Evolutionary conservation across 176 grass and related monocot genomes (phyloP), one percentile per base, ranked within the genome.

Genomic region (Puya raimondii): DNA sequence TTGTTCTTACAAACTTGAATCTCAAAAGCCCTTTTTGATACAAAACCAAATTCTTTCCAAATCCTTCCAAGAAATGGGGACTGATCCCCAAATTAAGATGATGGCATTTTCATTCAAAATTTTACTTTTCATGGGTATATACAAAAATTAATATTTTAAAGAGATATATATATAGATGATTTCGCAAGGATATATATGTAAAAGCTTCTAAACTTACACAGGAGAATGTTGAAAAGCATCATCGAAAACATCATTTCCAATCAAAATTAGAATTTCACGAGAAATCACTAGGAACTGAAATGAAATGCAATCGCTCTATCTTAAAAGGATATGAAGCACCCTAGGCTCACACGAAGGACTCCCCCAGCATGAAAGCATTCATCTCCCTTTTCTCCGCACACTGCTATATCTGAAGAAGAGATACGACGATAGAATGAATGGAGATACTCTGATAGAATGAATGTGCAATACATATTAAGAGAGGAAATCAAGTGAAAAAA

Each of bases 311-410:
- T 48, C 26, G 11, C 48, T 1, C 0, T n/a, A 14, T 18, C 48
- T 49, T 49, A 14, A 2, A 1, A 61, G 86, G 93, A 96, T 96
- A 96, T 70, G 53, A 96, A 96, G 74, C 93, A 92, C 0, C 93
- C 93, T 58, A 96, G 72, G 79, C 88, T 96, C 68, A 96, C 83
- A 13, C 81, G 86, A 74, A 92, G 88, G 49, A 96, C 86, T 0
- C 93, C 93, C 51, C 66, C 86, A 47, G 88, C 78, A 11, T 85
- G 81, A 85, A 89, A 86, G 79, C 86, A 96, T 47, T 89, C 83
- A 1, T 72, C 70, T 73, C 78, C 84, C 16, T 91, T 79, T 53
- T 56, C 73, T 72, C 84, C 89, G 69, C 86, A 96, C 13, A 77
- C 84, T 15, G 82, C 75, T 72, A 85, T 72, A 85, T 85, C 93